Conservation (phyloP, 2,329 filamentous ascomycete species). For the Xylariaceae sp. region DNA sequence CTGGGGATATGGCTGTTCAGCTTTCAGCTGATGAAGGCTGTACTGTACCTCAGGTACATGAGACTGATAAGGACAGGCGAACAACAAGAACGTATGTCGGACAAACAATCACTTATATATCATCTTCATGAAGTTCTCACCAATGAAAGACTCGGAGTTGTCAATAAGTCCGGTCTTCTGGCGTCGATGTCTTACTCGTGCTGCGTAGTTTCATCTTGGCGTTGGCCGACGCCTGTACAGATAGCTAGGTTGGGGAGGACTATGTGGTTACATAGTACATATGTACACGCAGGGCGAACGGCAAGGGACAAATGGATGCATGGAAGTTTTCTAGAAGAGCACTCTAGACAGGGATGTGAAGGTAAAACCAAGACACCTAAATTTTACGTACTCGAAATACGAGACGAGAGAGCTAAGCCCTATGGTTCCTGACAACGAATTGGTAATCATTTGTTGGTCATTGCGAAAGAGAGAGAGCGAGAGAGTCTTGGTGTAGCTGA, state of each 20-base stretch:
- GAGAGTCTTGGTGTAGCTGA: neutral
- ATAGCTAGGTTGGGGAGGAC: too few relatives aligned
- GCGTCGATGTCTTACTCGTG: too few relatives aligned
- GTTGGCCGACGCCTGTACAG: too few relatives aligned
- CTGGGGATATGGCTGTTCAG: neutral
- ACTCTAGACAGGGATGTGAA: slow-evolving; percentile 1
- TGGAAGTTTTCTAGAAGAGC: slow-evolving; percentile 5
- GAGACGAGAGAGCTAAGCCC: slow-evolving; percentile 6
- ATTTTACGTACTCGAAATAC: slow-evolving; percentile 18
- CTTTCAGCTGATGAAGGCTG: neutral
- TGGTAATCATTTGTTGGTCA: neutral
- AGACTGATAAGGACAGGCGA: too few relatives aligned
- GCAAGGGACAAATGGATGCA: neutral
- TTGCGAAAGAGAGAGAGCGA: neutral
- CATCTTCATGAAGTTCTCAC: too few relatives aligned
- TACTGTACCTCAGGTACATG: neutral
- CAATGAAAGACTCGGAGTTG: neutral
- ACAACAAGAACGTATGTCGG: too few relatives aligned
- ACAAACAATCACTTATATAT: too few relatives aligned
- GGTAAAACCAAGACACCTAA: neutral
- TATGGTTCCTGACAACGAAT: slow-evolving; percentile 1
- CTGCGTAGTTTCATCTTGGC: too few relatives aligned
- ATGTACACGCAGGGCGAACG: too few relatives aligned
- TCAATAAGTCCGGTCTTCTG: neutral
- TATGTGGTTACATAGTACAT: too few relatives aligned